phyloP scores from a whole-genome alignment of 23 red algal genomes.

The Gracilaria gracilis region DNA sequence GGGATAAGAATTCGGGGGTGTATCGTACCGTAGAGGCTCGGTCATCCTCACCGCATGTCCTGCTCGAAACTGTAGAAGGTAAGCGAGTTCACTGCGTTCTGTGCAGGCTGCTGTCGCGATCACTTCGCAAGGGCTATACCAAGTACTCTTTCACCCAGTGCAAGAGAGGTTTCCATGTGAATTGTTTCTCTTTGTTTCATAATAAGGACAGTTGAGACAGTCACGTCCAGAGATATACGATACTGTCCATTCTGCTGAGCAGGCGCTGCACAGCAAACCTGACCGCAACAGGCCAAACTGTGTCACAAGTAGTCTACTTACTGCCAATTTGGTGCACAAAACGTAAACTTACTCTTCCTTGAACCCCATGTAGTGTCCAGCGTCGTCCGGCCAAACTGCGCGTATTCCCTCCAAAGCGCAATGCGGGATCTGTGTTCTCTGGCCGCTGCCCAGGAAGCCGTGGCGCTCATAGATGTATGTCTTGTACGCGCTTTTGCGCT shows the following conservation, averaged over 20 bases:
- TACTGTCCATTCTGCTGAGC: too few relatives aligned
- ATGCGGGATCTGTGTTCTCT: background rate
- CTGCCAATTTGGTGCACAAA: too few relatives aligned
- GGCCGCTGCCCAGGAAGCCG: background rate
- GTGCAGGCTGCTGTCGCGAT: background rate
- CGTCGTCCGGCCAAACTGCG: too few relatives aligned
- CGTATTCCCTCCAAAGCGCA: background rate
- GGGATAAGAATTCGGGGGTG: background rate
- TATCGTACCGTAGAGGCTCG: background rate
- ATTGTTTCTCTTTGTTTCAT: constrained; percentile 2
- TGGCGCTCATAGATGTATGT: background rate
- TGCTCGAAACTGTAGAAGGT: background rate
- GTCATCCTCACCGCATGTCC: background rate
- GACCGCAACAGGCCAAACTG: too few relatives aligned
- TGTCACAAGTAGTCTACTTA: too few relatives aligned
- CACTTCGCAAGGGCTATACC: background rate
- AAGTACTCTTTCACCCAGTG: background rate
- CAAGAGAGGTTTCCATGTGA: background rate
- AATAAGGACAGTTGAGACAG: background rate
- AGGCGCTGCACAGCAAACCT: too few relatives aligned
- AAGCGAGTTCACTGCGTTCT: background rate
- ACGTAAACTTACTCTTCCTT: too few relatives aligned
- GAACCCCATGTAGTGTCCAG: too few relatives aligned
- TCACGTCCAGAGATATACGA: too few relatives aligned
- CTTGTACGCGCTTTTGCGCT: background rate